These are phyloP conservation scores for Dacryopinax spathularia DNA, from an alignment of 768 basidiomycete species.

Conservation along the genomic window DNA sequence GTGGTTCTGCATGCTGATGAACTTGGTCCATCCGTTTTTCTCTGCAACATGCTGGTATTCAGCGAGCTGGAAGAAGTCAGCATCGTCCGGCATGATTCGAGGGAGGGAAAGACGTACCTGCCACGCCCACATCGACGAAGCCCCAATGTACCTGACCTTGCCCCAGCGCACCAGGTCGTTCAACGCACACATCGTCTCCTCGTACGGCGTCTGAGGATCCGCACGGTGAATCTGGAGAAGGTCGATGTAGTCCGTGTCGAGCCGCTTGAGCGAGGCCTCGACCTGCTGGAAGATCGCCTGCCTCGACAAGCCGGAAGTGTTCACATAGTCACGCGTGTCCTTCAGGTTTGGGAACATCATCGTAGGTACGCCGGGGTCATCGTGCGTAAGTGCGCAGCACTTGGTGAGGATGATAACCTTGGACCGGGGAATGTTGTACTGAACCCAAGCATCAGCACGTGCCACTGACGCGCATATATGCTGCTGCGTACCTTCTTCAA, in stretches of 20 bases:
- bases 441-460: background rate
- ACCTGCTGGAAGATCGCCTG: slow-evolving; percentile 4
- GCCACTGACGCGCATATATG: slow-evolving; percentile 6
- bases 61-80: background rate
- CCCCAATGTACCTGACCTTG: slow-evolving; percentile 46
- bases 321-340: background rate
- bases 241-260: slow-evolving; percentile 8
- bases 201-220: slow-evolving; percentile 25
- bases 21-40: slow-evolving; percentile 6
- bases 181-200: slow-evolving; percentile 49
- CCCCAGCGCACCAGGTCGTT: slow-evolving; percentile 53
- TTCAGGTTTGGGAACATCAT: slow-evolving; percentile 10
- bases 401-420: slow-evolving; percentile 25
- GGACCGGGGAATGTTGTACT: slow-evolving; percentile 25
- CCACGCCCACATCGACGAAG: slow-evolving; percentile 32
- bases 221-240: slow-evolving; percentile 29
- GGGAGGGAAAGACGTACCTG: too few species aligned
- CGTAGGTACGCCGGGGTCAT: slow-evolving; percentile 8
- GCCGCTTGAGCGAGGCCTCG: slow-evolving; percentile 3
- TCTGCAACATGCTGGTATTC: background rate
- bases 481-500: slow-evolving; percentile 24
- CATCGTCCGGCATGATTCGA: too few species aligned
- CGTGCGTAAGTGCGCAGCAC: slow-evolving; percentile 14
- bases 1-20: slow-evolving; percentile 13
- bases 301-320: background rate